phyloP scores from a whole-genome alignment of 805 yeast species.

The Naumovozyma baii region DNA sequence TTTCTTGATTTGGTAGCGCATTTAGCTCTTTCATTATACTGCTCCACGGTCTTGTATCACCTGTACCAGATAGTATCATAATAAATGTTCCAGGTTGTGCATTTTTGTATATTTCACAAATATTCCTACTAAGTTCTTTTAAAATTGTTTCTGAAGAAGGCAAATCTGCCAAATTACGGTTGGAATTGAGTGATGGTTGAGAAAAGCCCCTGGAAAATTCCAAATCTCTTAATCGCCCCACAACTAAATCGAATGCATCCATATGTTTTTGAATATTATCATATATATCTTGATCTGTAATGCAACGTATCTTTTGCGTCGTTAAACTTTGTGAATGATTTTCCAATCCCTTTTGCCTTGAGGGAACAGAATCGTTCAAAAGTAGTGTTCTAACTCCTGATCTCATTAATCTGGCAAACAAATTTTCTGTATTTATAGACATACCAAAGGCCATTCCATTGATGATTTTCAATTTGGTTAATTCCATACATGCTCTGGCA shows the following conservation, averaged over 20 bases:
- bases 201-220: slow-evolving; percentile 36
- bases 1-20: slow-evolving; percentile 32
- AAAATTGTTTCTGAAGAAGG: slow-evolving; percentile 7
- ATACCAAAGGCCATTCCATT: slow-evolving; percentile 63
- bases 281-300: slow-evolving; percentile 52
- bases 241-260: slow-evolving; percentile 37
- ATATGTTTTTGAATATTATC: slow-evolving; percentile 33
- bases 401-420: slow-evolving; percentile 33
- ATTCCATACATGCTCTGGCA: slow-evolving; percentile 67
- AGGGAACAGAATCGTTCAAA: slow-evolving; percentile 31
- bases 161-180: slow-evolving; percentile 3
- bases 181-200: slow-evolving; percentile 15
- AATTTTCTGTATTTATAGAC: slow-evolving; percentile 33
- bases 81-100: slow-evolving; percentile 54
- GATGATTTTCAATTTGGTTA: slow-evolving; percentile 57
- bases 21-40: slow-evolving; percentile 37
- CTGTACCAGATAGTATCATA: slow-evolving; percentile 53
- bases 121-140: slow-evolving; percentile 34
- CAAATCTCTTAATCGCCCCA: slow-evolving; percentile 50
- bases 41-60: slow-evolving; percentile 41
- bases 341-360: slow-evolving; percentile 4
- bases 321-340: slow-evolving; percentile 5
- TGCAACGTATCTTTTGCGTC: slow-evolving; percentile 32
- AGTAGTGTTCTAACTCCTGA: slow-evolving; percentile 23
- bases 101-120: slow-evolving; percentile 39